Evolutionary conservation across 1,284 basidiomycete species (phyloP).

Genomic region (Sutorius eximius): DNA sequence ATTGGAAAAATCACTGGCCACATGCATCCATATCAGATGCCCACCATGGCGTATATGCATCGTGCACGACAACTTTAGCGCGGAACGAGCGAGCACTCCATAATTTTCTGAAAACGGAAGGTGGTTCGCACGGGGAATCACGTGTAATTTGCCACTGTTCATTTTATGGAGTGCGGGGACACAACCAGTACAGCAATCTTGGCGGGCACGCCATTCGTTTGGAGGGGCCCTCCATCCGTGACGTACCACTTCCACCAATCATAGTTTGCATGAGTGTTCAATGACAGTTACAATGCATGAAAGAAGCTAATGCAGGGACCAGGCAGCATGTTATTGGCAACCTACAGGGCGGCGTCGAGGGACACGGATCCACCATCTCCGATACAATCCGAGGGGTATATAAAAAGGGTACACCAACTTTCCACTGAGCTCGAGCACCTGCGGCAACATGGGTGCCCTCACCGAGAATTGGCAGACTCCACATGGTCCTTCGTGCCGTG

Average conservation of each 20-base stretch:
- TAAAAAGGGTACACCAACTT: no score
- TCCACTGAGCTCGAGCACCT: not conserved
- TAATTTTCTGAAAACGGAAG: no score
- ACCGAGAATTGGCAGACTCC: not conserved
- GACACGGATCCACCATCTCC: no score
- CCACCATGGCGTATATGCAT: no score
- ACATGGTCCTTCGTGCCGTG: accelerated
- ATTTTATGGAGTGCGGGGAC: not conserved
- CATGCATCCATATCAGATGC: no score
- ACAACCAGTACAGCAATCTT: not conserved
- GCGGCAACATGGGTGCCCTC: not conserved
- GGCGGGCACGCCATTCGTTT: not conserved
- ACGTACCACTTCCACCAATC: not conserved
- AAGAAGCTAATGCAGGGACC: no score
- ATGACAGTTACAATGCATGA: not conserved
- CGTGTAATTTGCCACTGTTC: no score
- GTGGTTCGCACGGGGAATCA: no score
- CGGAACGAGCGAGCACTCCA: no score
- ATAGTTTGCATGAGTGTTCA: no score
- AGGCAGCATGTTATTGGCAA: not conserved
- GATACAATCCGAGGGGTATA: not conserved
- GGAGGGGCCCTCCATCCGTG: not conserved
- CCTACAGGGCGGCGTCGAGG: not conserved
- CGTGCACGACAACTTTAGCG: no score
- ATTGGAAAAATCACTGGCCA: no score